Conservation (phyloP, 2,329 filamentous ascomycete species). For the Tolypocladium tundrense region DNA sequence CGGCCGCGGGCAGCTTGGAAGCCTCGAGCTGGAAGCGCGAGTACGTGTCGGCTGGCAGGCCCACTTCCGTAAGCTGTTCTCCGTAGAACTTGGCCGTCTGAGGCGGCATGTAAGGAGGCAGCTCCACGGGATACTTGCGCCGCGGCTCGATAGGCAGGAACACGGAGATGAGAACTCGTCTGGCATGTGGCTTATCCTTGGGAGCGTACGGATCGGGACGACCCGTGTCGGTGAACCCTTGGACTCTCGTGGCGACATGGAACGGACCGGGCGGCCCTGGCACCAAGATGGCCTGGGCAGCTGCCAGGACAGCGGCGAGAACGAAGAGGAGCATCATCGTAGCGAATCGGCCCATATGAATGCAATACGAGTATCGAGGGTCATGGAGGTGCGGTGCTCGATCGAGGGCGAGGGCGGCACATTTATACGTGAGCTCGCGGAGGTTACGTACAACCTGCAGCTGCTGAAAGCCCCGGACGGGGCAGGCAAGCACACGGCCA, state of each 20-base stretch:
- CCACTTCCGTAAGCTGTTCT: neutral
- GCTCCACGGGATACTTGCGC: neutral
- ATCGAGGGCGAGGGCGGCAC: neutral
- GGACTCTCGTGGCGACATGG: slow-evolving; percentile 4
- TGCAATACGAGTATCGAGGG: neutral
- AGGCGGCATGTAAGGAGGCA: slow-evolving; percentile 7
- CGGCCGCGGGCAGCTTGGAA: neutral
- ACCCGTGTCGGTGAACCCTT: slow-evolving; percentile 8
- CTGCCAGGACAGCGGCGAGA: neutral
- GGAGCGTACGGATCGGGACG: slow-evolving; percentile 11
- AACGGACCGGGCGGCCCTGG: slow-evolving; percentile 1
- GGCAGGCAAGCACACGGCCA: neutral
- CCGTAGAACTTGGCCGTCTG: slow-evolving; percentile 2
- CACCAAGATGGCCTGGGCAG: slow-evolving; percentile 4
- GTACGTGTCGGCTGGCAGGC: neutral
- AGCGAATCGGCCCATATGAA: neutral
- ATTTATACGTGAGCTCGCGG: neutral
- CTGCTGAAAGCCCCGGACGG: neutral
- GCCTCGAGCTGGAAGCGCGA: neutral
- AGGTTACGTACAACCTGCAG: neutral
- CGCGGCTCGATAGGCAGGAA: neutral
- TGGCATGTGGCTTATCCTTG: slow-evolving; percentile 1
- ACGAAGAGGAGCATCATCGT: neutral
- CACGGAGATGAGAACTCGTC: neutral
- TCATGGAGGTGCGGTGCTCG: neutral